Evolutionary conservation across 441 rosid genomes (phyloP).

Genomic region (Monsonia emarginata): DNA sequence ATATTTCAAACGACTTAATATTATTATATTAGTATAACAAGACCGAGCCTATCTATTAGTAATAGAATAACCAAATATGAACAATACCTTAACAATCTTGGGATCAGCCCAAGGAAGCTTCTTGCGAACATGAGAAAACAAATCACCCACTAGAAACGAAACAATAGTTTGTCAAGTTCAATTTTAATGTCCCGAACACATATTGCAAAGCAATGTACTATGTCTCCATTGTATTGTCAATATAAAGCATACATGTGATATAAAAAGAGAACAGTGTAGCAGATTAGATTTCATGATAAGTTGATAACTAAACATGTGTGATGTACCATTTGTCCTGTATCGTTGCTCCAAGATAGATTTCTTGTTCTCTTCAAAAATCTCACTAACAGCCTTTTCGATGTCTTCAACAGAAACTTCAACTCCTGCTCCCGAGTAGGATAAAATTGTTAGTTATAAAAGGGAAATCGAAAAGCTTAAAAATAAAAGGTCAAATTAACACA

Average conservation of each 20-base stretch:
- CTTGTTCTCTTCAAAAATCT: slow-evolving; percentile 59
- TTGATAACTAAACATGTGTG: no score
- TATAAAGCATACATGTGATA: not conserved
- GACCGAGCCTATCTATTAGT: not conserved
- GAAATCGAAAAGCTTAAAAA: not conserved
- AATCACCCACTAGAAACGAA: slow-evolving; percentile 45
- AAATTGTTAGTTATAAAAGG: slow-evolving; percentile 12
- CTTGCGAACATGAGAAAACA: slow-evolving; percentile 62
- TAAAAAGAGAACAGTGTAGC: not conserved
- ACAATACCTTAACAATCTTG: slow-evolving; percentile 61
- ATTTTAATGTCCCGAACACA: not conserved
- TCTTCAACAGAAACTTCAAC: slow-evolving; percentile 74
- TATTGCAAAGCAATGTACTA: not conserved
- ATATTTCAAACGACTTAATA: not conserved
- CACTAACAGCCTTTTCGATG: slow-evolving; percentile 41
- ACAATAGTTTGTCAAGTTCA: not conserved
- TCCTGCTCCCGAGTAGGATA: slow-evolving; percentile 37
- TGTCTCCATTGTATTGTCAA: not conserved
- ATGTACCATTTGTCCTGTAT: slow-evolving; percentile 85
- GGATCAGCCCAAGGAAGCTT: slow-evolving; percentile 89
- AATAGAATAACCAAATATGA: not conserved
- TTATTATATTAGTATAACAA: not conserved
- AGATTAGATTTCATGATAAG: not conserved
- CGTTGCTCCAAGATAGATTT: slow-evolving; percentile 55
- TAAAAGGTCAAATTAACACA: not conserved